phyloP scores from a whole-genome alignment of 495 filamentous ascomycete genomes.

The Xylaria flabelliformis region DNA sequence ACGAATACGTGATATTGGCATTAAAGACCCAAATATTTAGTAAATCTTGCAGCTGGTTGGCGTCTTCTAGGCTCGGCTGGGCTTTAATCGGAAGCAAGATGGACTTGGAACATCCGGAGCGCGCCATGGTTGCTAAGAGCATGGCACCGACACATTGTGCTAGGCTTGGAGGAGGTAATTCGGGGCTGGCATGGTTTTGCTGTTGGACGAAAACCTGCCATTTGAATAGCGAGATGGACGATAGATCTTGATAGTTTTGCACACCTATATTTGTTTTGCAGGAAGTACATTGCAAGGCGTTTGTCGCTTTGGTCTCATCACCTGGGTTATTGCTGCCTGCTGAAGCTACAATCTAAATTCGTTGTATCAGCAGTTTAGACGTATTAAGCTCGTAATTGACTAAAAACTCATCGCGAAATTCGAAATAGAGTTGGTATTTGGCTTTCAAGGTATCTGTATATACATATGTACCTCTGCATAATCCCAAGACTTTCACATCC shows the following conservation, averaged over 20 bases:
- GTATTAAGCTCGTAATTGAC: background rate
- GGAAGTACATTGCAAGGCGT: constrained; percentile 56
- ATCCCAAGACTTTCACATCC: constrained; percentile 60
- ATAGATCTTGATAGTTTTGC: constrained; percentile 54
- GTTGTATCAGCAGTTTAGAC: constrained; percentile 20
- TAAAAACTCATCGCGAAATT: constrained; percentile 1
- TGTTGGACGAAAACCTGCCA: constrained; percentile 46
- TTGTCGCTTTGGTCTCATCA: constrained; percentile 13
- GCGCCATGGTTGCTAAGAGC: constrained; percentile 52
- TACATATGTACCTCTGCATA: constrained; percentile 64
- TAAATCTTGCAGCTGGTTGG: constrained; percentile 14
- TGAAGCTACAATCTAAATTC: constrained; percentile 22
- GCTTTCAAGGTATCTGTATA: constrained; percentile 4
- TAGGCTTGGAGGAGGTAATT: constrained; percentile 36
- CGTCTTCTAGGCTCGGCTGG: constrained; percentile 15
- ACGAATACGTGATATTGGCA: constrained; percentile 67
- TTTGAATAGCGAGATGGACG: constrained; percentile 46
- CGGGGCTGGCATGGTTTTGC: constrained; percentile 10
- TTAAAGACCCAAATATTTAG: constrained; percentile 74
- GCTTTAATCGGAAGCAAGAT: constrained; percentile 50
- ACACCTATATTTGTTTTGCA: constrained; percentile 55
- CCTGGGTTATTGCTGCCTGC: background rate
- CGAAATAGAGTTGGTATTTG: constrained; percentile 1
- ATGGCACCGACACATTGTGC: constrained; percentile 55
- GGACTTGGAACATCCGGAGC: constrained; percentile 57